These are phyloP conservation scores for Acephala macrosclerotiorum DNA, from an alignment of 2,329 filamentous ascomycete species.

Conservation along the genomic window DNA sequence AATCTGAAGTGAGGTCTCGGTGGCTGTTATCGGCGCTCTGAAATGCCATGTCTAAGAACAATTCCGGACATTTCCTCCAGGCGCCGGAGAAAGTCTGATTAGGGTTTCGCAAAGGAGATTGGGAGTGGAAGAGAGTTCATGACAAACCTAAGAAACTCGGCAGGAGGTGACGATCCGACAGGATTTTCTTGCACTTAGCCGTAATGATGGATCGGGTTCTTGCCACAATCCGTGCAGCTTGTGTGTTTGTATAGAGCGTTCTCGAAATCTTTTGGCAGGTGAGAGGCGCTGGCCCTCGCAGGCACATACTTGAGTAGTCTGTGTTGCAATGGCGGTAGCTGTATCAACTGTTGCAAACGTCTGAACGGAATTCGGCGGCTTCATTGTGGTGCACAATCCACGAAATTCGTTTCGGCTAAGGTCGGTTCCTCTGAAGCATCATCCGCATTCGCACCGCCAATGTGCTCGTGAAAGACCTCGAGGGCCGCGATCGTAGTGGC, in stretches of 20 bases:
- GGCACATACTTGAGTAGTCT: constrained; percentile 54
- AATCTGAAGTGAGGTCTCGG: neutral
- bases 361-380: constrained; percentile 15
- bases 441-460: no score
- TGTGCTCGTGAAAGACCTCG: constrained; percentile 44
- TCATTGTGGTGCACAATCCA: no score
- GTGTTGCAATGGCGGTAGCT: neutral
- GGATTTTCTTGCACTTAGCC: constrained; percentile 3
- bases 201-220: constrained; percentile 55
- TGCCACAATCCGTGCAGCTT: constrained; percentile 59
- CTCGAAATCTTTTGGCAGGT: constrained; percentile 50
- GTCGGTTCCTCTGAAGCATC: no score
- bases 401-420: no score
- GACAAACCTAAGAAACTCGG: constrained; percentile 53
- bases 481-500: constrained; percentile 66
- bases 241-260: constrained; percentile 62
- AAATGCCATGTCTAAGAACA: neutral
- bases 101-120: no score
- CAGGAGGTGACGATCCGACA: constrained; percentile 40
- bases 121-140: constrained; percentile 51
- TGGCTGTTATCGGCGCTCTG: neutral
- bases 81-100: no score
- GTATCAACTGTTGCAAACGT: no score
- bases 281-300: constrained; percentile 61
- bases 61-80: no score